Percentiles rank a stretch among this genome's conserved stretches.
Evolutionary conservation across 495 filamentous ascomycete species (phyloP).

Genomic region (Cenococcum geophilum): DNA sequence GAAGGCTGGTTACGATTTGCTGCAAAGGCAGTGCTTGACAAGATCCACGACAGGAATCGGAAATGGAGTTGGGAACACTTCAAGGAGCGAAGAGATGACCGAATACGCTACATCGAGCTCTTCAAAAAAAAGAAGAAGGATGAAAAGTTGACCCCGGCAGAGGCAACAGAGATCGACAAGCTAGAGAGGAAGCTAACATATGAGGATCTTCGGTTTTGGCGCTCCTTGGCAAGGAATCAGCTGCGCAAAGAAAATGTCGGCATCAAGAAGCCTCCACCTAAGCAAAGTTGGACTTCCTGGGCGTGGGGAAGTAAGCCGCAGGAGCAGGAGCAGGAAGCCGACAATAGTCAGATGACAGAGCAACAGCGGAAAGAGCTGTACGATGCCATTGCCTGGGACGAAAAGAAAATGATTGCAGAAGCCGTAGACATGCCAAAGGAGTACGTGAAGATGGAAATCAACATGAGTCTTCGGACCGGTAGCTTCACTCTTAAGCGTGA

Average conservation of each 20-base stretch:
- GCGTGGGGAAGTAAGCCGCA: conserved; percentile 55
- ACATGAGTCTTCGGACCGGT: conserved; percentile 81
- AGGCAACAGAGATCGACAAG: conserved; percentile 62
- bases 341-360: conserved; percentile 79
- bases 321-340: conserved; percentile 54
- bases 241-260: conserved; percentile 89
- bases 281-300: conserved; percentile 83
- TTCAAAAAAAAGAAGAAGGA: conserved; percentile 91
- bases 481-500: conserved; percentile 88
- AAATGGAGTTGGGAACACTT: conserved; percentile 94
- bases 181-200: conserved; percentile 87
- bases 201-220: conserved; percentile 95
- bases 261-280: conserved; percentile 59
- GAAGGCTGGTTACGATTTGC: conserved; percentile 88
- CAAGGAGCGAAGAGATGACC: conserved; percentile 82
- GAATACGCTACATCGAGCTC: conserved; percentile 78
- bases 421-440: conserved; percentile 84
- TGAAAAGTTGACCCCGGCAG: conserved; percentile 61
- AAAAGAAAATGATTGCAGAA: conserved; percentile 83
- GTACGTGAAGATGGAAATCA: conserved; percentile 83
- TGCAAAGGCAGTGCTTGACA: conserved; percentile 75
- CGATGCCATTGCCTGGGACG: conserved; percentile 95
- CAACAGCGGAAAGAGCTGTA: conserved; percentile 95
- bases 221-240: conserved; percentile 88
- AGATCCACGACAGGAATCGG: conserved; percentile 87